Evolutionary conservation across 2,329 filamentous ascomycete species (phyloP).

Genomic region (Fusarium sacchari): DNA sequence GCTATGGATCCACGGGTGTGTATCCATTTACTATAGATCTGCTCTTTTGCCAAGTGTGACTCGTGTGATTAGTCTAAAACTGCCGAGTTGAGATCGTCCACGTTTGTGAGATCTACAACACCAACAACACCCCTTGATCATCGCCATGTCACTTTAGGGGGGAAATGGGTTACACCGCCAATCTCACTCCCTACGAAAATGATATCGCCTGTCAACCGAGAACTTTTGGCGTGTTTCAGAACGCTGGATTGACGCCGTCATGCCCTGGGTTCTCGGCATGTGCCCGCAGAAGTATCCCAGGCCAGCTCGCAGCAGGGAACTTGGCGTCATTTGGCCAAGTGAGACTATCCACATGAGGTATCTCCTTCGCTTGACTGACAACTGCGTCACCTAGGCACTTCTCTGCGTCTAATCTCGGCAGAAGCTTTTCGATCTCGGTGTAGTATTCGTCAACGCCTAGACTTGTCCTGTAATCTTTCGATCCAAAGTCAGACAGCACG

Average conservation of each 20-base stretch:
- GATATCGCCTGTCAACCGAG: not conserved
- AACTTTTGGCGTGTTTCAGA: slow-evolving; percentile 28
- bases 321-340: slow-evolving; percentile 44
- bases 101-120: slow-evolving; percentile 17
- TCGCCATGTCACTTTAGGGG: not conserved
- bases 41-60: slow-evolving; percentile 8
- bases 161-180: slow-evolving; percentile 7
- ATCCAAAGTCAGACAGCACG: slow-evolving; percentile 48
- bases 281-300: slow-evolving; percentile 45
- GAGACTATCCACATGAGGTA: slow-evolving; percentile 35
- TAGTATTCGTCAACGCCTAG: slow-evolving; percentile 9
- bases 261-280: slow-evolving; percentile 44
- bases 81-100: slow-evolving; percentile 22
- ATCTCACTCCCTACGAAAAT: slow-evolving; percentile 1
- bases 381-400: slow-evolving; percentile 43
- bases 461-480: slow-evolving; percentile 15
- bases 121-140: slow-evolving; percentile 16
- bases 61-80: slow-evolving; percentile 13
- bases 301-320: slow-evolving; percentile 46
- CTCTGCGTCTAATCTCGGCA: slow-evolving; percentile 43
- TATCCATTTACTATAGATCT: not conserved
- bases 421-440: slow-evolving; percentile 33
- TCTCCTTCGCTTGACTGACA: slow-evolving; percentile 40
- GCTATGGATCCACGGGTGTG: not conserved
- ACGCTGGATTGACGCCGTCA: slow-evolving; percentile 44